phyloP scores from a whole-genome alignment of 192 early-diverging fungal species.

The Chytriomyces hyalinus region DNA sequence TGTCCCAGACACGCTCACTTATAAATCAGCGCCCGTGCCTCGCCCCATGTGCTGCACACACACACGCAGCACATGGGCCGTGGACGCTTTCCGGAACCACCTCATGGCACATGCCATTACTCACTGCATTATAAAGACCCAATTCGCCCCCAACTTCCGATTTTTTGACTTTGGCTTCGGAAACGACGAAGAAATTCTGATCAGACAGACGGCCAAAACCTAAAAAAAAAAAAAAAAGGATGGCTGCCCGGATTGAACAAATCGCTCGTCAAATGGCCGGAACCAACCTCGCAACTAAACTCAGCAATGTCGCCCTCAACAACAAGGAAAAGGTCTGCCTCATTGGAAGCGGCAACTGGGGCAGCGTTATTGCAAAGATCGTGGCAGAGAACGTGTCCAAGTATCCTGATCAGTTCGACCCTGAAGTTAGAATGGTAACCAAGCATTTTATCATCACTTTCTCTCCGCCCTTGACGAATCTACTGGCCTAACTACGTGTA shows the following conservation, averaged over 20 bases:
- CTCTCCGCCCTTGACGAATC: no score
- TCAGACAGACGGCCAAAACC: no score
- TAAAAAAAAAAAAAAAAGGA: neutral
- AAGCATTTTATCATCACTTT: neutral
- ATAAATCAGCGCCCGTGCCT: no score
- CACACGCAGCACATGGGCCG: no score
- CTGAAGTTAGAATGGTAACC: conserved; percentile 74
- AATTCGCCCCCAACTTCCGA: no score
- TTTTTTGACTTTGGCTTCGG: no score
- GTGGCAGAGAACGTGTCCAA: conserved; percentile 79
- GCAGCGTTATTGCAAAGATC: conserved; percentile 91
- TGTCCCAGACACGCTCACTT: no score
- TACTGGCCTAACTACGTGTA: neutral
- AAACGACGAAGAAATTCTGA: no score
- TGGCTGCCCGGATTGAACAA: neutral
- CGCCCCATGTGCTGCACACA: no score
- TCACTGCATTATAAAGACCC: no score
- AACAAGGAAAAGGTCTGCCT: conserved; percentile 79
- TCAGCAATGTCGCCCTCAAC: neutral
- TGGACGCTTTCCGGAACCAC: no score
- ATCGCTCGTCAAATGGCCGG: neutral
- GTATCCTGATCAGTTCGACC: conserved; percentile 72
- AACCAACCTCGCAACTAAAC: neutral
- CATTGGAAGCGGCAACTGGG: conserved; percentile 98
- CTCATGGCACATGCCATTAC: no score